Conservation (phyloP, 495 filamentous ascomycete genomes). For the Neurospora sp. region DNA sequence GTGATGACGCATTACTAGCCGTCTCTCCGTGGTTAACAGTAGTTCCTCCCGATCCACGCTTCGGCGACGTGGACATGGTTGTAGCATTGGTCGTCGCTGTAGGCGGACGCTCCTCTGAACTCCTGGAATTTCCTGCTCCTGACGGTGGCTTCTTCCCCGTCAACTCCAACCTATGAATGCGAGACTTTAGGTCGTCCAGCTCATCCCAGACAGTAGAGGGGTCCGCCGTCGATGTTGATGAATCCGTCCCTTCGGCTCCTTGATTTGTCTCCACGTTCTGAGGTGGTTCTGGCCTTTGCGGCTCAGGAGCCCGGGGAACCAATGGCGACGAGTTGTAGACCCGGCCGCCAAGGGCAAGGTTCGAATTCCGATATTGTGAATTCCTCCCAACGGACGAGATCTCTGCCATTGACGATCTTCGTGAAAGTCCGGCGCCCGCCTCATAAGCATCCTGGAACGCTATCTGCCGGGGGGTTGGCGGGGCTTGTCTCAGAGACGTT, state of each 20-base stretch:
- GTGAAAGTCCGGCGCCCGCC: slow-evolving; percentile 21
- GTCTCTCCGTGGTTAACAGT: slow-evolving; percentile 26
- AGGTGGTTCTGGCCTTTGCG: slow-evolving; percentile 23
- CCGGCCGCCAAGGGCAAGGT: slow-evolving; percentile 44
- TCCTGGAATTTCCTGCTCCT: slow-evolving; percentile 63
- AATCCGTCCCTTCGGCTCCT: slow-evolving; percentile 58
- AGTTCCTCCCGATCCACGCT: slow-evolving; percentile 42
- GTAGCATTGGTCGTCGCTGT: slow-evolving; percentile 93
- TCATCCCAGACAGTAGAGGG: slow-evolving; percentile 97
- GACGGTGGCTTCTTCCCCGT: slow-evolving; percentile 79
- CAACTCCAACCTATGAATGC: slow-evolving; percentile 84
- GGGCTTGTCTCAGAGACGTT: slow-evolving; percentile 24
- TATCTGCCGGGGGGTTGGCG: slow-evolving; percentile 30
- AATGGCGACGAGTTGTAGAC: slow-evolving; percentile 48
- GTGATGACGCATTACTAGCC: slow-evolving; percentile 14
- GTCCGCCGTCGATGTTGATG: slow-evolving; percentile 73
- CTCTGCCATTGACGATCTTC: neutral
- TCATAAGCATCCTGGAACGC: slow-evolving; percentile 31
- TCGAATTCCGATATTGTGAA: slow-evolving; percentile 41
- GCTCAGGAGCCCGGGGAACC: slow-evolving; percentile 35
- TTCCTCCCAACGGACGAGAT: slow-evolving; percentile 19
- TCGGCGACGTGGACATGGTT: slow-evolving; percentile 80
- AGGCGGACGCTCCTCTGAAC: slow-evolving; percentile 68
- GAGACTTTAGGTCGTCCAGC: slow-evolving; percentile 87
- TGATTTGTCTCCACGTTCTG: slow-evolving; percentile 20